These are phyloP conservation scores for Flaveria ramosissima DNA, from an alignment of 129 eudicot genomes.

Conservation along the genomic window DNA sequence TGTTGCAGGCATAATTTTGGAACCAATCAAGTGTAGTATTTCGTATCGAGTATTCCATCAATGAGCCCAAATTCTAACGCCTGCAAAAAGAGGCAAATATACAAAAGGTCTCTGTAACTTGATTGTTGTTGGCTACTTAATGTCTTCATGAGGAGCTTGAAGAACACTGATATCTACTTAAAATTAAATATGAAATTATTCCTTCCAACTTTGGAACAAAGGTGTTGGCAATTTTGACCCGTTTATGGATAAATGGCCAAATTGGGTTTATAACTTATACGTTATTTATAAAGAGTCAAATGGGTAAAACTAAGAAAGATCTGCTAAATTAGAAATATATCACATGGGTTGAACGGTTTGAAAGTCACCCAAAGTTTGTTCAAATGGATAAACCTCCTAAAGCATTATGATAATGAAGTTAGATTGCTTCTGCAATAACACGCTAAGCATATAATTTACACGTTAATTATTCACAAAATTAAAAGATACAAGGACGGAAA, in stretches of 20 bases:
- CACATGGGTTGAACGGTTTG: no score
- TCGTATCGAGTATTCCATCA: conserved; percentile 84
- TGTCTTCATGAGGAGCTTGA: conserved; percentile 13
- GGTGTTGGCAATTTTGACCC: background rate
- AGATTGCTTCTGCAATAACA: no score
- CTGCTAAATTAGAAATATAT: no score
- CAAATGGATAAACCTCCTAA: no score
- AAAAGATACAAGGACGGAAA: no score
- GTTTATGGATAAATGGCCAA: background rate
- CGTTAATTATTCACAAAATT: no score
- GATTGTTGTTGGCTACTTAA: background rate
- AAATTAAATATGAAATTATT: background rate
- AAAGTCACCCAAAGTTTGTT: no score
- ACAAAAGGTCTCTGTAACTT: background rate
- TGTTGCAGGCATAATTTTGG: background rate
- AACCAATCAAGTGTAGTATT: conserved; percentile 41
- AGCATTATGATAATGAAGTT: no score
- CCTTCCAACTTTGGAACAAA: background rate
- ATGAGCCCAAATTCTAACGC: conserved; percentile 93
- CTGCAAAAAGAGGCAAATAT: conserved; percentile 40
- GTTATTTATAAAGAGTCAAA: no score
- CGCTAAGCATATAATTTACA: no score
- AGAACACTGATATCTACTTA: background rate
- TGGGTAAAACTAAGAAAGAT: no score
- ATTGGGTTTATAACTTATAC: background rate